Evolutionary conservation across 371 early-diverging fungal species (phyloP), one percentile per base, ranked within the genome.

Genomic region (Mucor circinelloides): DNA sequence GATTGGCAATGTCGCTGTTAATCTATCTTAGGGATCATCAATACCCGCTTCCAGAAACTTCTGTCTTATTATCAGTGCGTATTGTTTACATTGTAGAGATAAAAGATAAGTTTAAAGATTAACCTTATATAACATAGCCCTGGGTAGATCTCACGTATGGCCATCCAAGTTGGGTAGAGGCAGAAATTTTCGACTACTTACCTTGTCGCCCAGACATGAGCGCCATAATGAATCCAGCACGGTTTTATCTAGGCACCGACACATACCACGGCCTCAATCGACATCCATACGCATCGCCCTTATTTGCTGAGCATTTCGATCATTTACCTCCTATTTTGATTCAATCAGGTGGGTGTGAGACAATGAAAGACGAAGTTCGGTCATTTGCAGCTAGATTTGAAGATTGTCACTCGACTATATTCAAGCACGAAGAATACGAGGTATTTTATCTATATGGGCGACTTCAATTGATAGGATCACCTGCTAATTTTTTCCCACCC

Each of bases 301-400:
- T 62, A 7, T 67, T 44, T 60, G 42, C 57, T 12, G 56, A 71
- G 54, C 38, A 61, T 31, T 70, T 80, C 27, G 59, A 70, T 9
- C 58, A 71, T 10, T 36, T 84, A 13, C 79, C 81, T 6, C 87
- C 86, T 3, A 70, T 79, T 5, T 64, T 87, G 42, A 84, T 88
- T 36, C 86, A 85, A 63, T 71, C 68, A 28, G 87, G 88, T 19
- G 76, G 66, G 19, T 70, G 68, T 19, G 88, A 88, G 58, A 63
- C 77, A 27, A 70, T 86, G 50, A 69, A 80, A 28, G 84, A 85
- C 63, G 88, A 87, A 56, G 66, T 73, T 30, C 36, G 32, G 3
- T 40, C 36, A 10, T 60, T 73, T 27, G 59, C 44, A 1, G 42
- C 32, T 21, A 60, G 57, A 50, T 42, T 69, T 27, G 36, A 32